Evolutionary conservation across 139 green algal species (phyloP).

Genomic region (Micractinium sp.): DNA sequence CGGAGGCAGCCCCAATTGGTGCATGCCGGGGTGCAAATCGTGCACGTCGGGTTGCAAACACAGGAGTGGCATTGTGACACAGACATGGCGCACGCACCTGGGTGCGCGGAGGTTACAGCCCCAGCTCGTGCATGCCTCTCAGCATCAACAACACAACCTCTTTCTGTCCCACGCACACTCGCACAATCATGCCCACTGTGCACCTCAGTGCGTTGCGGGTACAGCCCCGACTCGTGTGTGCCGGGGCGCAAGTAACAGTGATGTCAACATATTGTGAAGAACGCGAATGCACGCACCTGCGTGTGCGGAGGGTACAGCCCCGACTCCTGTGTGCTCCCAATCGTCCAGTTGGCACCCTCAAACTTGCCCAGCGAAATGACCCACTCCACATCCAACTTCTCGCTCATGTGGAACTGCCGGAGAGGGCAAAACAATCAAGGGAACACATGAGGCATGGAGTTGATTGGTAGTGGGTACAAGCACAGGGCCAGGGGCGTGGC

Average conservation of each 20-base stretch:
- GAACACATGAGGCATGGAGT: not conserved
- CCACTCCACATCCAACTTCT: conserved; percentile 29
- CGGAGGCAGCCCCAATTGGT: too few species aligned
- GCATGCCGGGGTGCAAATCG: too few species aligned
- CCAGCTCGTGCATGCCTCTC: too few species aligned
- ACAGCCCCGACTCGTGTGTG: too few species aligned
- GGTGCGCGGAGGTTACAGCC: too few species aligned
- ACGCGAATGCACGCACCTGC: not conserved
- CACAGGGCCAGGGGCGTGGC: not conserved
- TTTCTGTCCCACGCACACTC: too few species aligned
- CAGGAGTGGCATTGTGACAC: too few species aligned
- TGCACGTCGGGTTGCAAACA: too few species aligned
- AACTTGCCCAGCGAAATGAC: conserved; percentile 28
- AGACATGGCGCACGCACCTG: too few species aligned
- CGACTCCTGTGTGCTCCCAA: not conserved
- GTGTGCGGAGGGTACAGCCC: conserved; percentile 13
- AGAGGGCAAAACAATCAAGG: not conserved
- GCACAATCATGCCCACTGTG: too few species aligned
- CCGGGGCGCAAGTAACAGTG: not conserved
- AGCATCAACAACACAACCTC: too few species aligned
- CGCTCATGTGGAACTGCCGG: conserved; percentile 33
- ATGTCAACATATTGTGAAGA: not conserved
- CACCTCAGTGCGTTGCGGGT: too few species aligned
- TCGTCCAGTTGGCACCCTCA: not conserved
- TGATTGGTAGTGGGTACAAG: not conserved